These are phyloP conservation scores for Picea abies DNA, from an alignment of 83 land plant species.

Conservation along the genomic window DNA sequence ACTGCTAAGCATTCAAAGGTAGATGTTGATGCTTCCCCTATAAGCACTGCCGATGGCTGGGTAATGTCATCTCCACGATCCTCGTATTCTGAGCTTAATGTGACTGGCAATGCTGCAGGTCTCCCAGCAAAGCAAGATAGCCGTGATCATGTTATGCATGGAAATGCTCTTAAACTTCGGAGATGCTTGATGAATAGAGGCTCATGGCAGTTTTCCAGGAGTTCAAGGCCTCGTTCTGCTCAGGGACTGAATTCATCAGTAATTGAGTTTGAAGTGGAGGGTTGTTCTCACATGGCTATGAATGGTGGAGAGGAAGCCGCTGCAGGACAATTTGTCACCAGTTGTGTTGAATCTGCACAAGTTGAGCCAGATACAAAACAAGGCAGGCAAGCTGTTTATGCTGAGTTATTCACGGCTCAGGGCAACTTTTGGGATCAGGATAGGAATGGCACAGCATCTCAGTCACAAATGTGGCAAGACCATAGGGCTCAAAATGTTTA, in stretches of 20 bases:
- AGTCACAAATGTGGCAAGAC: slow-evolving; percentile 41
- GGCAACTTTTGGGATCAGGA: slow-evolving; percentile 33
- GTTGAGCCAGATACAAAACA: slow-evolving; percentile 5
- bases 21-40: slow-evolving; percentile 23
- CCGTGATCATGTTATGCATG: background rate
- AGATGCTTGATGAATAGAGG: slow-evolving; percentile 15
- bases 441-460: slow-evolving; percentile 19
- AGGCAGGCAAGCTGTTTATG: slow-evolving; percentile 19
- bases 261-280: slow-evolving; percentile 8
- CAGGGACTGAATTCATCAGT: slow-evolving; percentile 5
- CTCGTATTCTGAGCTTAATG: slow-evolving; percentile 17
- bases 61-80: slow-evolving; percentile 6
- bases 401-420: slow-evolving; percentile 33
- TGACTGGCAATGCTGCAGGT: slow-evolving; percentile 28
- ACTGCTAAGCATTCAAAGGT: slow-evolving; percentile 14
- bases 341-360: slow-evolving; percentile 7
- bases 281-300: slow-evolving; percentile 12
- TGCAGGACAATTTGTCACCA: slow-evolving; percentile 12
- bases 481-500: slow-evolving; percentile 22
- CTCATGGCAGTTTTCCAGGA: slow-evolving; percentile 15
- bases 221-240: slow-evolving; percentile 11
- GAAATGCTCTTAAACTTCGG: slow-evolving; percentile 17
- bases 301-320: slow-evolving; percentile 32
- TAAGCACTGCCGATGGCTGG: slow-evolving; percentile 22
- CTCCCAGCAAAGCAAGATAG: slow-evolving; percentile 7